Evolutionary conservation across 225 moss, liverwort and hornwort species (phyloP).

Genomic region (Polytrichum commune): DNA sequence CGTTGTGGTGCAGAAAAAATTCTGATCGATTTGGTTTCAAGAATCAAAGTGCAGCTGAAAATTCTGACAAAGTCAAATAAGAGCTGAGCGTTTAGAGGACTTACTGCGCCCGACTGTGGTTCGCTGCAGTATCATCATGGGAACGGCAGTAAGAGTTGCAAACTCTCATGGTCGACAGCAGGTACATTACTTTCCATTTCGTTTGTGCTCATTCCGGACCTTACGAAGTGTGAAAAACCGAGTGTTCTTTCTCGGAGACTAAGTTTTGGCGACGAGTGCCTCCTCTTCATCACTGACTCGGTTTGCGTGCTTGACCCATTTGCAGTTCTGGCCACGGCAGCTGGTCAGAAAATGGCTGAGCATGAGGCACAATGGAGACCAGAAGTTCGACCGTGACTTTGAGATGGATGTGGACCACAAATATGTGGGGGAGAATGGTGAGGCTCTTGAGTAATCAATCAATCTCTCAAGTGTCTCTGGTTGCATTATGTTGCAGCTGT

Average conservation of each 20-base stretch:
- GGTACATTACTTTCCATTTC: neutral
- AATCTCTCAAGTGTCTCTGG: neutral
- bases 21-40: too few species aligned
- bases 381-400: conserved; percentile 64
- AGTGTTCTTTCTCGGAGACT: neutral
- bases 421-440: conserved; percentile 44
- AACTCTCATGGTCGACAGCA: conserved; percentile 1
- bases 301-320: too few species aligned
- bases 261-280: too few species aligned
- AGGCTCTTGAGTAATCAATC: neutral
- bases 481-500: too few species aligned
- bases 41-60: too few species aligned
- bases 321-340: conserved; percentile 87
- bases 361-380: conserved; percentile 70
- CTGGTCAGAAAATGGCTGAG: conserved; percentile 86
- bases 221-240: neutral
- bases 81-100: too few species aligned
- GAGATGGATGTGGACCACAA: conserved; percentile 40
- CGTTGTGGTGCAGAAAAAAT: too few species aligned
- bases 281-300: too few species aligned
- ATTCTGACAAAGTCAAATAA: too few species aligned
- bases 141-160: neutral
- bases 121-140: neutral
- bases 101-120: too few species aligned
- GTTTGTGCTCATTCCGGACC: neutral